Percentiles rank a stretch among this genome's conserved stretches.
Conservation (phyloP, 768 basidiomycete species). For the Boletus vermiculosoides region DNA sequence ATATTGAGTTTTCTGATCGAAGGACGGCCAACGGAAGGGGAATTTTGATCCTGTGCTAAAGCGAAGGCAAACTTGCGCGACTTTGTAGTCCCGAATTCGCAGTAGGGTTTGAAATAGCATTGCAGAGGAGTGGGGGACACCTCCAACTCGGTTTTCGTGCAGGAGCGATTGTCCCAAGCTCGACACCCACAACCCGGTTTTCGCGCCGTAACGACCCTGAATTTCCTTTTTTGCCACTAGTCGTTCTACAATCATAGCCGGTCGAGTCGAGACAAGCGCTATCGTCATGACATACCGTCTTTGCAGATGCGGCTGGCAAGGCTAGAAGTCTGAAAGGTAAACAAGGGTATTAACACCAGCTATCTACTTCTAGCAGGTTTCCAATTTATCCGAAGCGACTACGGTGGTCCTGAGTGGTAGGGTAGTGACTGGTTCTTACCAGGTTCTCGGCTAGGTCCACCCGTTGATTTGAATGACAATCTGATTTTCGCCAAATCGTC, state of each 20-base stretch:
- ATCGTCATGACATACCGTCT: neutral
- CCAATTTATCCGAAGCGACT: neutral
- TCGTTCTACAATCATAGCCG: neutral
- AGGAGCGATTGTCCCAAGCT: neutral
- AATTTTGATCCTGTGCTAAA: neutral
- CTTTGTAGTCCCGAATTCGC: neutral
- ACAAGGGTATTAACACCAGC: neutral
- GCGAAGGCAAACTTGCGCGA: neutral
- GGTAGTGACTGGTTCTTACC: too few species aligned
- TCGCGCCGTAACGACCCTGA: slow-evolving; percentile 7
- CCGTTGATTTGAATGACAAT: neutral
- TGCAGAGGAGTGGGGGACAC: neutral
- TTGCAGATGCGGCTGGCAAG: neutral
- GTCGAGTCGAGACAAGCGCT: neutral
- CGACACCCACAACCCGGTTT: neutral
- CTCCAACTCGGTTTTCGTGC: neutral
- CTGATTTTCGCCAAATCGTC: neutral
- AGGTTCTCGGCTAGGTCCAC: too few species aligned
- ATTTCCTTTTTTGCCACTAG: neutral
- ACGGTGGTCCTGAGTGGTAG: too few species aligned
- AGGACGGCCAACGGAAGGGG: neutral
- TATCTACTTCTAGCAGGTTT: neutral
- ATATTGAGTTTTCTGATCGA: neutral
- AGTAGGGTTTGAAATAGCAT: neutral
- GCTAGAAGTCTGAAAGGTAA: neutral